Base-by-base conservation (phyloP, 306 rosid genomes). In the Coriaria nepalensis region DNA sequence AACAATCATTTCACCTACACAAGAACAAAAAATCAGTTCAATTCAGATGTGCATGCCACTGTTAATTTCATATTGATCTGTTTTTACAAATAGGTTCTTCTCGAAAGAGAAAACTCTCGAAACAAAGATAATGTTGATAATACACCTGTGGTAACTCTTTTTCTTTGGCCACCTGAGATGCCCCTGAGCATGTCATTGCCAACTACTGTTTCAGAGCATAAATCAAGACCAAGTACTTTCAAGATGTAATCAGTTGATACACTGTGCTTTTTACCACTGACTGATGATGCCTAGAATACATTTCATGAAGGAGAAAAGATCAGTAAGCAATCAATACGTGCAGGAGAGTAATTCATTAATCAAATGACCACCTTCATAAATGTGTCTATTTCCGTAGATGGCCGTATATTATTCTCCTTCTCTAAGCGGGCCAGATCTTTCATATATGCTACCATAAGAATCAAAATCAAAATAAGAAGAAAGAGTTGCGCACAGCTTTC, bases 201-300 rank as follows among this genome's bases (percentile, higher is more conserved):
- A 57, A 87, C 94, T 36, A 71, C 11, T 36, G 96, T 87, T 29
- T 87, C 94, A 12, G 96, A 71, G 59, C 96, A 87, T 43, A 77
- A 6, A 70, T 87, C 96, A 5, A 87, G 84, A 59, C 96, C 96
- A 13, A 87, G 87, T 45, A 82, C 79, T 76, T 78, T 80, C 73
- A 87, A 56, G 45, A 82, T 40, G 56, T 87, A 87, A 49, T 87
- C 96, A 0, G 96, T 87, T 45, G 74, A 61, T 44, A 87, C 75
- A 43, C 80, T 87, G 52, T 87, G 92, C 65, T 59, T 79, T 67
- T 63, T 77, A 52, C 90, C 93, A 29, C 72, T 73, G n/a, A 87
- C 67, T 34, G 96, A 77, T 58, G 96, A 83, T 60, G 94, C 96
- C 95, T 85, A 72, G n/a, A n/a, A n/a, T n/a, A n/a, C n/a, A n/a